These are phyloP conservation scores for Venturia aucupariae DNA, from an alignment of 2,329 filamentous ascomycete species.

Conservation along the genomic window DNA sequence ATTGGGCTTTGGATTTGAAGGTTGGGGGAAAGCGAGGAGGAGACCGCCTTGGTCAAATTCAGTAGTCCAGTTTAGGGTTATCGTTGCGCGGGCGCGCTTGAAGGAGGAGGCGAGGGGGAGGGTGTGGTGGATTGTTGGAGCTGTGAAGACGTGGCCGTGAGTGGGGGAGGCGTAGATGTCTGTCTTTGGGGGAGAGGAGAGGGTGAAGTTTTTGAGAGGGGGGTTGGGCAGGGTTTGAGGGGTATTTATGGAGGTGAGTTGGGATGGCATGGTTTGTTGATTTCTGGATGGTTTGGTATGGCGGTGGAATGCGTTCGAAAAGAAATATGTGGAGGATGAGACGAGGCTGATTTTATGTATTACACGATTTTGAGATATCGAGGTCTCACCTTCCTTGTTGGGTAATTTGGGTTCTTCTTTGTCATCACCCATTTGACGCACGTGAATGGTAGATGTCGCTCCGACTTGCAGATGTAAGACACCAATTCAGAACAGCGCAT, in stretches of 20 bases:
- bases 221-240: background rate
- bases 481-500: background rate
- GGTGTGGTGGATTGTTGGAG: conserved; percentile 1
- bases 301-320: background rate
- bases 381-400: background rate
- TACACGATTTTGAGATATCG: background rate
- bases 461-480: background rate
- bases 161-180: conserved; percentile 11
- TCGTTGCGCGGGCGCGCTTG: background rate
- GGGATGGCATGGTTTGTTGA: background rate
- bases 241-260: conserved; percentile 1
- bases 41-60: conserved; percentile 11
- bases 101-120: background rate
- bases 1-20: background rate
- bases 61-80: conserved; percentile 7
- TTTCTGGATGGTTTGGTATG: background rate
- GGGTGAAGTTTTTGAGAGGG: background rate
- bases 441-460: background rate
- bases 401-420: background rate
- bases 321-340: background rate
- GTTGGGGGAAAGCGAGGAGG: background rate
- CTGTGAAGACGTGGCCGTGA: conserved; percentile 7
- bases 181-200: conserved; percentile 4
- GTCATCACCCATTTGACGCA: background rate
- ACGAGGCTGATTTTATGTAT: background rate